Conservation (phyloP, 2,329 filamentous ascomycete genomes). For the Fusarium pininemorale region DNA sequence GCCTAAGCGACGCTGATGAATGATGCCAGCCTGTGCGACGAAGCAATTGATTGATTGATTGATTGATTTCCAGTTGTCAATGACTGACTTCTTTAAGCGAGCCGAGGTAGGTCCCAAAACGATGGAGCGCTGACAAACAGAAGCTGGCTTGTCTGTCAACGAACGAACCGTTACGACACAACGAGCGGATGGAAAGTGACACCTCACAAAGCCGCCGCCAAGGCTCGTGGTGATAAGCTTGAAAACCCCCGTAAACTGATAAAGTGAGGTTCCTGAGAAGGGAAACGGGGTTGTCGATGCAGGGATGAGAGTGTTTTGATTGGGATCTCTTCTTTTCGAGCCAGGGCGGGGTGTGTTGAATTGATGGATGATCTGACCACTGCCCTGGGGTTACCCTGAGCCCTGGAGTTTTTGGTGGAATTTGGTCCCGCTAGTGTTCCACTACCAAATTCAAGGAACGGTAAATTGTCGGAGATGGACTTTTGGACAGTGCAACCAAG, state of each 20-base stretch:
- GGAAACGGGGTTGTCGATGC: not conserved
- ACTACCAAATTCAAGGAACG: constrained; percentile 19
- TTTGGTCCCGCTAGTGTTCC: constrained; percentile 11
- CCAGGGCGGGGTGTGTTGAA: constrained; percentile 14
- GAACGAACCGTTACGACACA: constrained; percentile 2
- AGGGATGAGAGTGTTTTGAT: constrained; percentile 20
- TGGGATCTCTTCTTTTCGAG: constrained; percentile 6
- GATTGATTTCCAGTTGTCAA: constrained; percentile 5
- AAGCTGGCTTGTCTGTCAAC: not conserved
- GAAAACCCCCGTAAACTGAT: not conserved
- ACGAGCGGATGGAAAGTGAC: constrained; percentile 17
- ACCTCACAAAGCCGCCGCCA: constrained; percentile 11
- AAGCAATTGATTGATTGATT: not conserved
- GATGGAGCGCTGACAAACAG: constrained; percentile 9
- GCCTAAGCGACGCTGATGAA: constrained; percentile 1
- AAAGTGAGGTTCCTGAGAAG: constrained; percentile 2
- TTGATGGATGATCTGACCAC: constrained; percentile 29
- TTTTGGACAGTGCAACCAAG: constrained; percentile 16
- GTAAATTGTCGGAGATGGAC: constrained; percentile 24
- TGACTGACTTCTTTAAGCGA: constrained; percentile 2
- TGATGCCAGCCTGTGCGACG: not conserved
- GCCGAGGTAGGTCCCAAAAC: constrained; percentile 16
- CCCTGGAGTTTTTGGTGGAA: not conserved
- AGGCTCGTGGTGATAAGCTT: constrained; percentile 10
- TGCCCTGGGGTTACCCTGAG: not conserved